A percentile compares a stretch with the other conserved stretches of the same genome.
Conservation (phyloP, 306 rosid genomes). For the Lathyrus aphaca region DNA sequence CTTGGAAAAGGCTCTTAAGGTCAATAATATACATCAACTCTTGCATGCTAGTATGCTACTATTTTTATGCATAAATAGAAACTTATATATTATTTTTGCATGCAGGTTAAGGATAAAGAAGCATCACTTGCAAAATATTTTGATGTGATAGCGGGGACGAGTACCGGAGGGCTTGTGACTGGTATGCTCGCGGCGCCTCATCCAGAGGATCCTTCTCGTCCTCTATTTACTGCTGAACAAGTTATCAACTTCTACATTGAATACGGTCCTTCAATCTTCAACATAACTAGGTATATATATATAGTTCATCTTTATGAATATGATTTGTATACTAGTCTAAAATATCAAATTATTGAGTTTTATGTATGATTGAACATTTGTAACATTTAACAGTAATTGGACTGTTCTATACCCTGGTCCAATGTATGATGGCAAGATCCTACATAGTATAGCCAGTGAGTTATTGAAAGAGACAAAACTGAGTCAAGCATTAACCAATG, state of each 20-base stretch:
- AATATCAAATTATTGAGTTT: too few relatives aligned
- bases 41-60: too few relatives aligned
- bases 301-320: too few relatives aligned
- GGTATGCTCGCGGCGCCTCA: constrained; percentile 27
- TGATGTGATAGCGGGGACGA: constrained; percentile 45
- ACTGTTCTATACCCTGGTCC: background rate
- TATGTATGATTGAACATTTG: too few relatives aligned
- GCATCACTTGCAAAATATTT: constrained; percentile 38
- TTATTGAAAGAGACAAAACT: constrained; percentile 7
- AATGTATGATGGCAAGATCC: constrained; percentile 34
- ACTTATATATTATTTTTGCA: too few relatives aligned
- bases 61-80: too few relatives aligned
- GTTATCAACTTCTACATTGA: background rate
- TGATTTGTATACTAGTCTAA: too few relatives aligned
- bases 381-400: too few relatives aligned
- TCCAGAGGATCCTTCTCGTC: background rate
- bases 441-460: background rate
- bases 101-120: too few relatives aligned
- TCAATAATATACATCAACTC: too few relatives aligned
- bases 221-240: background rate
- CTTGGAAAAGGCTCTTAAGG: too few relatives aligned
- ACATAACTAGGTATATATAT: background rate
- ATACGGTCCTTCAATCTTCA: constrained; percentile 15
- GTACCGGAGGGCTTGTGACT: constrained; percentile 24
- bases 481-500: constrained; percentile 27